Conservation (phyloP, 257 asterid genomes). For the Verbascum thapsus region DNA sequence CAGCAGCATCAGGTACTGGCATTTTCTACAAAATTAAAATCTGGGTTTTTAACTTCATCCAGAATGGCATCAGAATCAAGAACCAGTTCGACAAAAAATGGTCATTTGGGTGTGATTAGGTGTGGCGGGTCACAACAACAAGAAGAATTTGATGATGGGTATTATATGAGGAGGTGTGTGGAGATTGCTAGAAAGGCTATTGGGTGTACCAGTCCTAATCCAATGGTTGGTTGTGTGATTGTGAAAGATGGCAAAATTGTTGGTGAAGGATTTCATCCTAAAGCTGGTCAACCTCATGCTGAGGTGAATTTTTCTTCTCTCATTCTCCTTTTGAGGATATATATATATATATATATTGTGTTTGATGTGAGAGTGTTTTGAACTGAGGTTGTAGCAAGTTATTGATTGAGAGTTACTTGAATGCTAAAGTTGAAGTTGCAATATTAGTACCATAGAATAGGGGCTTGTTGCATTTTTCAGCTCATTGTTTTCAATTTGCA, state of each 20-base stretch:
- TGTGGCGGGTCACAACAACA: constrained; percentile 34
- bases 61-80: constrained; percentile 43
- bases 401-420: not conserved
- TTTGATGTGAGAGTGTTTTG: too few relatives aligned
- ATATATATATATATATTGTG: too few relatives aligned
- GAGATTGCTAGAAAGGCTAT: constrained; percentile 82
- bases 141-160: constrained; percentile 51
- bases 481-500: too few relatives aligned
- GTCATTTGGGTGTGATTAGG: constrained; percentile 37
- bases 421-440: too few relatives aligned
- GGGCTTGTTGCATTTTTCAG: too few relatives aligned
- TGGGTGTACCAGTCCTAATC: constrained; percentile 91
- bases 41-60: constrained; percentile 42
- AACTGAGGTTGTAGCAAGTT: not conserved
- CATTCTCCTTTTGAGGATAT: not conserved
- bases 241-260: constrained; percentile 80
- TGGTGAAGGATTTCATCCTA: constrained; percentile 95
- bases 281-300: constrained; percentile 98
- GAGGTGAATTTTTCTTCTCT: constrained; percentile 55
- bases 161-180: constrained; percentile 79
- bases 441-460: too few relatives aligned
- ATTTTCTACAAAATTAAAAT: constrained; percentile 29
- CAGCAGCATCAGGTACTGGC: constrained; percentile 29
- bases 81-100: constrained; percentile 34
- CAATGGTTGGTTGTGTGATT: constrained; percentile 96